phyloP scores from a whole-genome alignment of 2,329 filamentous ascomycete genomes.

The Bipolaris victoriae region DNA sequence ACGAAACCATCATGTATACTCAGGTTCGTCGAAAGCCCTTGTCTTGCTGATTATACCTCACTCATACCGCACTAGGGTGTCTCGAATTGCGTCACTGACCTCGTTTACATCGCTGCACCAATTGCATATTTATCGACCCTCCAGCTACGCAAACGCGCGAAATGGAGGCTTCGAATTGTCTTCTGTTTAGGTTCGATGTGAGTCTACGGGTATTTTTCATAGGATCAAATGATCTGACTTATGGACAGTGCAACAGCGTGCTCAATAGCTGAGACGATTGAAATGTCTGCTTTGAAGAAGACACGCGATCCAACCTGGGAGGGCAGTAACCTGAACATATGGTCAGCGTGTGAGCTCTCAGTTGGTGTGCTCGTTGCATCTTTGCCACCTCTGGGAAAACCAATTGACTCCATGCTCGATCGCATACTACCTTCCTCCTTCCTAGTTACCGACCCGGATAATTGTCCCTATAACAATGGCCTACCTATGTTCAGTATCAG shows the following conservation, averaged over 20 bases:
- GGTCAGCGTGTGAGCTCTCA: constrained; percentile 31
- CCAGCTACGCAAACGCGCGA: constrained; percentile 32
- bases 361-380: constrained; percentile 34
- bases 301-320: constrained; percentile 33
- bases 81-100: constrained; percentile 37
- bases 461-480: constrained; percentile 3
- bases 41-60: too few relatives aligned
- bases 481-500: constrained; percentile 28
- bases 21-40: constrained; percentile 8
- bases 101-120: constrained; percentile 36
- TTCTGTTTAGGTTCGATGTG: constrained; percentile 37
- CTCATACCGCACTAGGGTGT: constrained; percentile 26
- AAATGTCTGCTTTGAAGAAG: constrained; percentile 25
- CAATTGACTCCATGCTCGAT: constrained; percentile 31
- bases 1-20: background rate
- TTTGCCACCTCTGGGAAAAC: constrained; percentile 35
- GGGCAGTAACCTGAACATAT: constrained; percentile 31
- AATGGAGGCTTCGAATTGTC: constrained; percentile 35
- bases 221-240: background rate
- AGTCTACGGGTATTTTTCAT: background rate
- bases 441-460: constrained; percentile 9
- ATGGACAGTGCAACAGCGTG: constrained; percentile 27
- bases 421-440: constrained; percentile 24
- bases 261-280: constrained; percentile 33
- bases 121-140: constrained; percentile 35